A percentile compares a stretch with the other conserved stretches of the same genome.
Conservation (phyloP, 495 filamentous ascomycete genomes). For the Lasiosphaeria miniovina region DNA sequence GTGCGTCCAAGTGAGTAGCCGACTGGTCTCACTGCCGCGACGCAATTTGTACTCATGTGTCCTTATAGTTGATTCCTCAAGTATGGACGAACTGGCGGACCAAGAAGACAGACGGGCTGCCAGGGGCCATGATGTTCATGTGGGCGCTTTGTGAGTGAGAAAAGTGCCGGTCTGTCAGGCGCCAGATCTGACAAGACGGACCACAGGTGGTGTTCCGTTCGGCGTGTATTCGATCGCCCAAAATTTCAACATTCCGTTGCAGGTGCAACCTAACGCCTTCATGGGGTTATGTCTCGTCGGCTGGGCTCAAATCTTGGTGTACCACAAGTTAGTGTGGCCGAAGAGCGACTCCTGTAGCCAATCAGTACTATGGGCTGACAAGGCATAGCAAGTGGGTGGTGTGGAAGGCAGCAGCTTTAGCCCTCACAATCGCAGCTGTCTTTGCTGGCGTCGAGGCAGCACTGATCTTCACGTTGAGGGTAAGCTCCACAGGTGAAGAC, state of each 20-base stretch:
- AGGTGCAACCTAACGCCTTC: slow-evolving; percentile 72
- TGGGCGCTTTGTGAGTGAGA: slow-evolving; percentile 61
- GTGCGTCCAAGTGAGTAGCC: slow-evolving; percentile 46
- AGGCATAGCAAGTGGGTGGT: slow-evolving; percentile 46
- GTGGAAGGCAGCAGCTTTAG: slow-evolving; percentile 49
- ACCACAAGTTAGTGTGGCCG: slow-evolving; percentile 50
- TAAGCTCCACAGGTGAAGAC: slow-evolving; percentile 23
- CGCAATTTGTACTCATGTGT: slow-evolving; percentile 1
- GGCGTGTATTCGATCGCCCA: slow-evolving; percentile 46
- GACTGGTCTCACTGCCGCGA: neutral
- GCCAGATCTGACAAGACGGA: neutral
- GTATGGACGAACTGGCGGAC: slow-evolving; percentile 70
- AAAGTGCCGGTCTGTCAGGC: too few species aligned
- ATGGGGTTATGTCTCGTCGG: slow-evolving; percentile 59
- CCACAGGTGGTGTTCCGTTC: slow-evolving; percentile 44
- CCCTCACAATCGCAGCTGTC: slow-evolving; percentile 33
- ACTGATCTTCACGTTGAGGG: slow-evolving; percentile 61
- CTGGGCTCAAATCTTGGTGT: slow-evolving; percentile 66
- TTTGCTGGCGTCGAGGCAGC: slow-evolving; percentile 61
- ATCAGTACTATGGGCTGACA: neutral
- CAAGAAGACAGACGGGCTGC: slow-evolving; percentile 71
- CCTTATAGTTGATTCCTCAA: slow-evolving; percentile 40
- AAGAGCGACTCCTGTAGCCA: neutral
- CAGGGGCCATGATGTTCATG: slow-evolving; percentile 69
- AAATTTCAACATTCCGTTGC: slow-evolving; percentile 71